Percentiles rank a stretch among this genome's conserved stretches.
These are phyloP conservation scores for Coemansia sp. DNA, from an alignment of 192 early-diverging fungal genomes.

Conservation along the genomic window DNA sequence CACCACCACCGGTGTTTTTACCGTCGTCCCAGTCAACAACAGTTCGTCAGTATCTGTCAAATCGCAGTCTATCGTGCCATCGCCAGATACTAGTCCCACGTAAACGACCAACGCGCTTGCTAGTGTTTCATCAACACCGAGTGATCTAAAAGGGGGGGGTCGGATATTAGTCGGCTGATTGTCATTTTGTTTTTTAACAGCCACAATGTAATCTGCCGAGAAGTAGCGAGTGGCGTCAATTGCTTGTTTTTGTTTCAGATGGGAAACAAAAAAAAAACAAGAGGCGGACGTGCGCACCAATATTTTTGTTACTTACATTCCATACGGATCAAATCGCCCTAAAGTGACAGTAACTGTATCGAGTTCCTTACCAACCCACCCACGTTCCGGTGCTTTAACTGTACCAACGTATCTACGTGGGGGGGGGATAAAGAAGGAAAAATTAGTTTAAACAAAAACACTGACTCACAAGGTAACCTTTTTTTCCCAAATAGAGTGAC, in stretches of 20 bases:
- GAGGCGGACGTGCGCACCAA: not conserved
- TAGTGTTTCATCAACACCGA: constrained; percentile 15
- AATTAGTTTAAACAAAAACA: too few relatives aligned
- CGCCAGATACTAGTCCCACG: constrained; percentile 16
- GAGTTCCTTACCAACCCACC: constrained; percentile 16
- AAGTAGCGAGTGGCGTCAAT: too few relatives aligned
- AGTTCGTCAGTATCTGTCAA: constrained; percentile 13
- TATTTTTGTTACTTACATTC: constrained; percentile 31
- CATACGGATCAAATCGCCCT: constrained; percentile 30
- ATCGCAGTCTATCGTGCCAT: constrained; percentile 29
- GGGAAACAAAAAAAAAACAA: not conserved
- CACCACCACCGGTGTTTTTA: constrained; percentile 9
- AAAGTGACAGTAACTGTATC: constrained; percentile 28
- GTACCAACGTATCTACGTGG: constrained; percentile 30
- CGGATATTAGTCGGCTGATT: not conserved
- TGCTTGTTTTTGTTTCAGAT: too few relatives aligned
- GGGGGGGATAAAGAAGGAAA: not conserved
- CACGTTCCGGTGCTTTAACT: constrained; percentile 22
- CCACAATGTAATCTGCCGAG: not conserved
- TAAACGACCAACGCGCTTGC: constrained; percentile 23
- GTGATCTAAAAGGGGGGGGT: too few relatives aligned
- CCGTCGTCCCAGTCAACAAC: constrained; percentile 11
- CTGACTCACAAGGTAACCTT: too few relatives aligned
- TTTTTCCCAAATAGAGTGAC: too few relatives aligned
- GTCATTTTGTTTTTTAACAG: not conserved